Evolutionary conservation across 2,329 filamentous ascomycete genomes (phyloP).

Genomic region (Ophiostoma australiae): DNA sequence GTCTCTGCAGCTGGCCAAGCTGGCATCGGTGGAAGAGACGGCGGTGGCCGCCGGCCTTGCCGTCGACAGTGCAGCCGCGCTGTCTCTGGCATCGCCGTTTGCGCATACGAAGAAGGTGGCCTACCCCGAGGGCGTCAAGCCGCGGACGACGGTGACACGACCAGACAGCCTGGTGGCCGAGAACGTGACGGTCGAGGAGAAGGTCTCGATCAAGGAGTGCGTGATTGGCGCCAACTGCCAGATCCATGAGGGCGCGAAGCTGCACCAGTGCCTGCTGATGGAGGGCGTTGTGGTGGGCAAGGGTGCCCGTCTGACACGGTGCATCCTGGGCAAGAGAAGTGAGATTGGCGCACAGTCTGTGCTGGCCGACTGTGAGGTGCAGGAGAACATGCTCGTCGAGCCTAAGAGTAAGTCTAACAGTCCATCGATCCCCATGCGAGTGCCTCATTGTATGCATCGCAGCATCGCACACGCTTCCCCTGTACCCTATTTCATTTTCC

Average conservation of each 20-base stretch:
- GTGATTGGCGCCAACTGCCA: constrained; percentile 84
- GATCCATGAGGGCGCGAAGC: constrained; percentile 77
- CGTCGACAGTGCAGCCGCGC: constrained; percentile 66
- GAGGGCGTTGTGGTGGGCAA: constrained; percentile 82
- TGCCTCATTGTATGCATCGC: not conserved
- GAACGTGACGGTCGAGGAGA: constrained; percentile 84
- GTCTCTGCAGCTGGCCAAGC: constrained; percentile 80
- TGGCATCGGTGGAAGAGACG: constrained; percentile 63
- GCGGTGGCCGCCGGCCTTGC: constrained; percentile 59
- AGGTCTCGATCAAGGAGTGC: constrained; percentile 85
- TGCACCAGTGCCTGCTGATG: constrained; percentile 88
- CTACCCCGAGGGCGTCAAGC: constrained; percentile 74
- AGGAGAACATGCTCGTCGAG: constrained; percentile 82
- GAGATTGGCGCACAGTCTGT: constrained; percentile 75
- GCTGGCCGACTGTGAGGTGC: constrained; percentile 87
- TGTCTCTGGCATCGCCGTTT: constrained; percentile 60
- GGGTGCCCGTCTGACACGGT: constrained; percentile 78
- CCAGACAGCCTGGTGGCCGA: constrained; percentile 78
- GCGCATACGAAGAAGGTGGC: constrained; percentile 76
- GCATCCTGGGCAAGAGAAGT: constrained; percentile 75
- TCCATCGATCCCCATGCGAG: not conserved
- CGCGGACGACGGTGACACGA: constrained; percentile 74
- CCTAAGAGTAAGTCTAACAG: constrained; percentile 56
- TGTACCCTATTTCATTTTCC: not conserved
- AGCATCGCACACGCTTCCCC: not conserved